Base-by-base conservation (phyloP, 2,329 filamentous ascomycete species). In the Xylaria sp. region DNA sequence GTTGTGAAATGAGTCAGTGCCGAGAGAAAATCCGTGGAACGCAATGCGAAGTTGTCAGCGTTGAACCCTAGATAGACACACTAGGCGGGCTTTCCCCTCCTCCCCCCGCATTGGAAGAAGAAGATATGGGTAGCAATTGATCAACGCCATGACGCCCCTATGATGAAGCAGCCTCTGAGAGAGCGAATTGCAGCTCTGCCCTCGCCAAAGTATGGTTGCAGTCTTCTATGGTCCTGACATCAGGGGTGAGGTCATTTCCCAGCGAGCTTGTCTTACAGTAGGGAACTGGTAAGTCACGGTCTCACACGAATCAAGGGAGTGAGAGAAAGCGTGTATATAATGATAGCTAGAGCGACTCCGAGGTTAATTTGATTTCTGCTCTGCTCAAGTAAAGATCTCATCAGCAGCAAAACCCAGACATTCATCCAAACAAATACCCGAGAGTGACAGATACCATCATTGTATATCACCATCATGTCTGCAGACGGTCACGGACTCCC, bases 401-500 rank as follows among this genome's bases (percentile, higher is more conserved):
- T 38, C 33, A 4, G 28, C 33, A 40, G 17, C 21, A 57, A n/a
- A 33, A 6, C 35, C n/a, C 14, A 61, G 12, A 38, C 15, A 46
- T n/a, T 7, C 11, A 54, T 35, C 49, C 37, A 56, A 15, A 8
- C n/a, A 43, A 58, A 35, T 14, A 28, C 37, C 31, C 8, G 14
- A 37, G 12, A 11, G 21, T 21, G 17, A 17, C 43, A 35, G n/a
- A 14, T 38, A 23, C 21, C 31, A 38, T 25, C n/a, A 37, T 28
- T n/a, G n/a, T 23, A 57, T 19, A 54, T 19, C n/a, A n/a, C 19
- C 69, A 72, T 62, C 68, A 73, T 73, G 71, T 67, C 71, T 43
- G 63, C 65, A 49, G 65, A 69, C 61, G 67, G 62, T 12, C 71
- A 73, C 66, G 72, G 72, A 64, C 60, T 74, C 15, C 63, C 71